phyloP scores from a whole-genome alignment of 2,329 filamentous ascomycete genomes.

The Capronia epimyces region DNA sequence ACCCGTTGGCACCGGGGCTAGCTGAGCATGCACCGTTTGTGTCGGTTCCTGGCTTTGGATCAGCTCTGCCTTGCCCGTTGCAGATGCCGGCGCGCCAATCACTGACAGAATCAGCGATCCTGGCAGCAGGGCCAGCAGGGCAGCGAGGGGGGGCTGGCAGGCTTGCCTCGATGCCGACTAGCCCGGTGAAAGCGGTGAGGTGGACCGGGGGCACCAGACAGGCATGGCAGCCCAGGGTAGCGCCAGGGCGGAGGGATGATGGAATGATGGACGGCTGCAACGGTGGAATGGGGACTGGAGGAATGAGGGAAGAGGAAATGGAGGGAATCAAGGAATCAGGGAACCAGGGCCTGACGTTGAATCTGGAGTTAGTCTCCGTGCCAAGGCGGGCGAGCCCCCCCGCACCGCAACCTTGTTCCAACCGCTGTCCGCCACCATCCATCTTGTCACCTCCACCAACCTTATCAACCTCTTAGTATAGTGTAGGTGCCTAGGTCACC shows the following conservation, averaged over 20 bases:
- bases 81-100: constrained; percentile 17
- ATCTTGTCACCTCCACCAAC: too few species aligned
- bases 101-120: constrained; percentile 10
- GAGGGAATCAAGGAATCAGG: too few species aligned
- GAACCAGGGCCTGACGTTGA: too few species aligned
- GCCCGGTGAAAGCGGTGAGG: neutral
- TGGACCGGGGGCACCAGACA: neutral
- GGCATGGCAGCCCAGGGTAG: too few species aligned
- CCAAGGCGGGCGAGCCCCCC: neutral
- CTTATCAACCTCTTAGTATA: too few species aligned
- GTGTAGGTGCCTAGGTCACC: too few species aligned
- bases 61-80: constrained; percentile 18
- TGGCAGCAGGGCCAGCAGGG: neutral
- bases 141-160: constrained; percentile 5
- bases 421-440: too few species aligned
- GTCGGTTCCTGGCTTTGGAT: constrained; percentile 23
- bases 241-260: too few species aligned
- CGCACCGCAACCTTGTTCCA: constrained; percentile 9
- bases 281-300: neutral
- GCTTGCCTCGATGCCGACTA: constrained; percentile 6
- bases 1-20: neutral
- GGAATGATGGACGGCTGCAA: too few species aligned
- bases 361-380: constrained; percentile 13
- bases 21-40: constrained; percentile 10
- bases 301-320: neutral